Conservation (phyloP, 306 rosid genomes). For the Malus domestica region DNA sequence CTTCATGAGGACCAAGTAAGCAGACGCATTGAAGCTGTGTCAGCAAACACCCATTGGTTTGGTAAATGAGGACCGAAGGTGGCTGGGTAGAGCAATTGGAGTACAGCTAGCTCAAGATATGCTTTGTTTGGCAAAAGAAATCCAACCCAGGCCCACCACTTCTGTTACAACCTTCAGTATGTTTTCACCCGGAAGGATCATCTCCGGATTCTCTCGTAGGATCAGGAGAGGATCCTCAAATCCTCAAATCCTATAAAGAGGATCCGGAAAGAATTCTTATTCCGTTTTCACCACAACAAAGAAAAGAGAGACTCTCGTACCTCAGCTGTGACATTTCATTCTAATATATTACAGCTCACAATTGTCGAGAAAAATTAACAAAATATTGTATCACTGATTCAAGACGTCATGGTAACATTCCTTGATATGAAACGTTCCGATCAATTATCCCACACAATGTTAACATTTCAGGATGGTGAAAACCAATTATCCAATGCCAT, state of each 20-base stretch:
- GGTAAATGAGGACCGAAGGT: background rate
- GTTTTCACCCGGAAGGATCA: background rate
- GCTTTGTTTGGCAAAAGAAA: conserved; percentile 18
- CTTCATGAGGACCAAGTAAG: background rate
- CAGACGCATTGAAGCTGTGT: background rate
- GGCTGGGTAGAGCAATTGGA: conserved; percentile 3
- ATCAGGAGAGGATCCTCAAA: no score
- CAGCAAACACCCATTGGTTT: background rate
- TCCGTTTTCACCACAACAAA: background rate
- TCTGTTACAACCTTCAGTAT: background rate
- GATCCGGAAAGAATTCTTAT: no score
- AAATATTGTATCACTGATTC: no score
- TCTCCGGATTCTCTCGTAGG: no score
- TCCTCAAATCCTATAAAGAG: no score
- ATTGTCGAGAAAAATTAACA: no score
- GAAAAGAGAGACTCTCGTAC: background rate
- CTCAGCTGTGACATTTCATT: background rate
- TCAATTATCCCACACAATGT: no score
- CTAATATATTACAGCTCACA: background rate
- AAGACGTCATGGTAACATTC: no score
- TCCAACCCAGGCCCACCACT: conserved; percentile 11
- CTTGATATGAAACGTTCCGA: no score
- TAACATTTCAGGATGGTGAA: no score
- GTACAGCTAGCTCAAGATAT: conserved; percentile 33
- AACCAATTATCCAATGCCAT: no score